Conservation (phyloP, 108 stramenopile species). For the Skeletonema costatum region DNA sequence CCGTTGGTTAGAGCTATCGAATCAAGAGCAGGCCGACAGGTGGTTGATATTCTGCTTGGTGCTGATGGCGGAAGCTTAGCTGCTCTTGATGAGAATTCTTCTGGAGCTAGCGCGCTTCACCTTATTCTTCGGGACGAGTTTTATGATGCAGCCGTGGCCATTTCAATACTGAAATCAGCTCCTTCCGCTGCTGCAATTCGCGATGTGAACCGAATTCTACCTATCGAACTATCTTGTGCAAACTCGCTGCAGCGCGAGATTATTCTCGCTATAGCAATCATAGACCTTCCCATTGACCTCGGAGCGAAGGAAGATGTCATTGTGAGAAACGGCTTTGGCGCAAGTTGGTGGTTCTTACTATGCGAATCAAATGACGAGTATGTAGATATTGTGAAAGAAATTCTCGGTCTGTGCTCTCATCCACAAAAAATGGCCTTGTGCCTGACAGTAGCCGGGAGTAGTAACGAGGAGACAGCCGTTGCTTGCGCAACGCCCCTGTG, state of each 20-base stretch:
- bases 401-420: slow-evolving; percentile 73
- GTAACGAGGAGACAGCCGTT: slow-evolving; percentile 43
- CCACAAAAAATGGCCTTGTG: slow-evolving; percentile 72
- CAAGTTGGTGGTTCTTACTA: slow-evolving; percentile 83
- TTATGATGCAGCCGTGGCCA: slow-evolving; percentile 58
- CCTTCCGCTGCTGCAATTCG: slow-evolving; percentile 59
- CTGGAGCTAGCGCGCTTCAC: slow-evolving; percentile 72
- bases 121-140: slow-evolving; percentile 60
- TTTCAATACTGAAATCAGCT: slow-evolving; percentile 74
- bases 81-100: slow-evolving; percentile 47
- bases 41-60: slow-evolving; percentile 69
- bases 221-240: slow-evolving; percentile 79
- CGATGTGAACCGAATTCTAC: slow-evolving; percentile 69
- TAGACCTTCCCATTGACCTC: slow-evolving; percentile 81
- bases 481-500: slow-evolving; percentile 71
- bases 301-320: slow-evolving; percentile 55
- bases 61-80: slow-evolving; percentile 64
- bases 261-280: slow-evolving; percentile 76
- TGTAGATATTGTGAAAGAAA: slow-evolving; percentile 66
- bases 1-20: slow-evolving; percentile 69
- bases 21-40: slow-evolving; percentile 64
- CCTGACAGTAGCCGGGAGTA: slow-evolving; percentile 41
- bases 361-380: slow-evolving; percentile 82
- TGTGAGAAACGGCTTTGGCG: slow-evolving; percentile 58
- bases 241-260: slow-evolving; percentile 71